Evolutionary conservation across 2,329 filamentous ascomycete species (phyloP).

Genomic region (Lojkania enalia): DNA sequence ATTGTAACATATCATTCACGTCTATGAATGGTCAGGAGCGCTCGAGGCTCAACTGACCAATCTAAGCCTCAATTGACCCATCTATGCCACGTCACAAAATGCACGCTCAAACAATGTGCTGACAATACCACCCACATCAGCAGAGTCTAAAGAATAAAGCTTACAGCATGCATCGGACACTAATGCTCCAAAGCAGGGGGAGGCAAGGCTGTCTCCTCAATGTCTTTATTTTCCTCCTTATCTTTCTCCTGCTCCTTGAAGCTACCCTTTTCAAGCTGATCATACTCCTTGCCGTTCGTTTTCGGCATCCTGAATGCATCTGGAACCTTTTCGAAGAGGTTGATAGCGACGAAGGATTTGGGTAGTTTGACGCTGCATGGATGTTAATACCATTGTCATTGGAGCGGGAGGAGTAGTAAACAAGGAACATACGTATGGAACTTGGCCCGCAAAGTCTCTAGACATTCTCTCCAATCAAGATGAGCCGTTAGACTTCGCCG

Average conservation of each 20-base stretch:
- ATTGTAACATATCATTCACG: too few relatives aligned
- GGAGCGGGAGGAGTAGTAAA: neutral
- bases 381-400: slow-evolving; percentile 3
- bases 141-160: too few relatives aligned
- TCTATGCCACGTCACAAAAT: too few relatives aligned
- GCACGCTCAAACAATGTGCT: too few relatives aligned
- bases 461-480: slow-evolving; percentile 94
- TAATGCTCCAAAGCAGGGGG: slow-evolving; percentile 2
- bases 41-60: too few relatives aligned
- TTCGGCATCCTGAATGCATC: slow-evolving; percentile 42
- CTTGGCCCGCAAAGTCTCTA: slow-evolving; percentile 90
- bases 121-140: too few relatives aligned
- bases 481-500: slow-evolving; percentile 87
- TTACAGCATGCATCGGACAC: too few relatives aligned
- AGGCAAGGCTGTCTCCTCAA: slow-evolving; percentile 1
- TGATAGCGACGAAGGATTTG: slow-evolving; percentile 56
- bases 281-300: slow-evolving; percentile 2
- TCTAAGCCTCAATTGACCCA: too few relatives aligned
- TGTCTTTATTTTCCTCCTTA: slow-evolving; percentile 3
- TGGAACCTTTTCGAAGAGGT: slow-evolving; percentile 53
- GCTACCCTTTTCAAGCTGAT: neutral
- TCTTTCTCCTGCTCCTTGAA: neutral
- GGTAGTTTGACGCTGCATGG: slow-evolving; percentile 51
- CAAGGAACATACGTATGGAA: slow-evolving; percentile 73
- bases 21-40: too few relatives aligned